These are phyloP conservation scores for Dactylellina drechsleri DNA, from an alignment of 2,329 filamentous ascomycete genomes.

Conservation along the genomic window DNA sequence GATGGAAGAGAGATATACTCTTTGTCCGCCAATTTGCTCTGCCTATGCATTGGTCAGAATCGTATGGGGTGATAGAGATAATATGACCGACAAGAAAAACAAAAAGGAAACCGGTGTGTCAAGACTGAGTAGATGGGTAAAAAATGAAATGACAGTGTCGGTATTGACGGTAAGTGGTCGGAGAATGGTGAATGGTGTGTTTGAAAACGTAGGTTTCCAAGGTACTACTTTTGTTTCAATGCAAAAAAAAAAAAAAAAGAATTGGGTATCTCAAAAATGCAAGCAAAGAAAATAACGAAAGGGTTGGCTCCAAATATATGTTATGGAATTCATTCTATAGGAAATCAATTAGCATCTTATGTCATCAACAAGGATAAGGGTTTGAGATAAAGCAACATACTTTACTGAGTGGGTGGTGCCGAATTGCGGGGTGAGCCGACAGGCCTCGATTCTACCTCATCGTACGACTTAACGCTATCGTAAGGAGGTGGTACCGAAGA, in stretches of 20 bases:
- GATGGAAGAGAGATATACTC: constrained; percentile 19
- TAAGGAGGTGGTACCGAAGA: constrained; percentile 53
- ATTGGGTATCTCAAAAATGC: constrained; percentile 50
- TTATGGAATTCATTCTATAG: constrained; percentile 2
- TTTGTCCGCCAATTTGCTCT: constrained; percentile 54
- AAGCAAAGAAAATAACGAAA: constrained; percentile 38
- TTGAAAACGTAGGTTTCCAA: constrained; percentile 35
- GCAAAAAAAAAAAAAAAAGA: constrained; percentile 25
- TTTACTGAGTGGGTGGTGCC: constrained; percentile 47
- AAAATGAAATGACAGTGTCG: constrained; percentile 15
- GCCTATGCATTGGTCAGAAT: constrained; percentile 51
- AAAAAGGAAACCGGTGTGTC: neutral
- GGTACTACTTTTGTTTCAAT: constrained; percentile 49
- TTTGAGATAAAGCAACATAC: constrained; percentile 17
- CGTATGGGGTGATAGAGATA: constrained; percentile 46
- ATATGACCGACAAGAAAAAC: constrained; percentile 8
- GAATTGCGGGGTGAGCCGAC: constrained; percentile 32
- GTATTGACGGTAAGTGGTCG: constrained; percentile 11
- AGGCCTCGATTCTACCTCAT: constrained; percentile 51
- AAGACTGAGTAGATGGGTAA: neutral
- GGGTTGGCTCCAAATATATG: constrained; percentile 22
- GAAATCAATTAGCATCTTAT: constrained; percentile 16
- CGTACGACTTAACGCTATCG: constrained; percentile 55
- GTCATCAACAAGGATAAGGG: neutral
- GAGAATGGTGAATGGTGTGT: neutral